Conservation (phyloP, 371 early-diverging fungal species). For the Mucor racemosus region DNA sequence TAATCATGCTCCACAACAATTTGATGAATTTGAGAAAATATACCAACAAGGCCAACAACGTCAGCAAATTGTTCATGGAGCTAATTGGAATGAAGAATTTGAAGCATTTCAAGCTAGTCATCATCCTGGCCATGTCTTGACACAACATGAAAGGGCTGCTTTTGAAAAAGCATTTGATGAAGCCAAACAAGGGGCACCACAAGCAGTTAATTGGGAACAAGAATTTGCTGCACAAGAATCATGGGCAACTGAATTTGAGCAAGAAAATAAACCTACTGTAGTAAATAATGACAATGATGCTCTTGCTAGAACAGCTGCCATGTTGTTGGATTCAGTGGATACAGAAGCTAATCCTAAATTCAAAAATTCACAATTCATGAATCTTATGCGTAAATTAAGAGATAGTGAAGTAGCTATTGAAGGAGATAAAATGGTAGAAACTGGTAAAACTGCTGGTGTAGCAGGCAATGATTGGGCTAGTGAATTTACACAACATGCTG, state of each 20-base stretch:
- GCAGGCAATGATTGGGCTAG: conserved; percentile 54
- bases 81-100: conserved; percentile 55
- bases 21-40: conserved; percentile 73
- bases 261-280: conserved; percentile 14
- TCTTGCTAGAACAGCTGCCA: conserved; percentile 84
- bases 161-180: conserved; percentile 81
- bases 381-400: conserved; percentile 87
- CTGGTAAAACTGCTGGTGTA: conserved; percentile 27
- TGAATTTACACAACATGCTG: conserved; percentile 46
- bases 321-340: conserved; percentile 80
- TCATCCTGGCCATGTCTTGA: conserved; percentile 13
- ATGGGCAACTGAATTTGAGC: conserved; percentile 62
- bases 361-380: conserved; percentile 87
- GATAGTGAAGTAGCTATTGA: conserved; percentile 86
- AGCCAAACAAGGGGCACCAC: conserved; percentile 42
- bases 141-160: conserved; percentile 39
- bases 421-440: conserved; percentile 80
- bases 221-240: conserved; percentile 58
- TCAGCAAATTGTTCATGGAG: conserved; percentile 18
- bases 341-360: conserved; percentile 87
- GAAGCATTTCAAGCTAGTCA: conserved; percentile 29
- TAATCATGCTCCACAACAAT: conserved; percentile 54
- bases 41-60: conserved; percentile 41
- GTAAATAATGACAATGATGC: conserved; percentile 59
- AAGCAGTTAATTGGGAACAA: conserved; percentile 51